Conservation (phyloP, 257 asterid genomes). For the Nicotiana benthamiana region DNA sequence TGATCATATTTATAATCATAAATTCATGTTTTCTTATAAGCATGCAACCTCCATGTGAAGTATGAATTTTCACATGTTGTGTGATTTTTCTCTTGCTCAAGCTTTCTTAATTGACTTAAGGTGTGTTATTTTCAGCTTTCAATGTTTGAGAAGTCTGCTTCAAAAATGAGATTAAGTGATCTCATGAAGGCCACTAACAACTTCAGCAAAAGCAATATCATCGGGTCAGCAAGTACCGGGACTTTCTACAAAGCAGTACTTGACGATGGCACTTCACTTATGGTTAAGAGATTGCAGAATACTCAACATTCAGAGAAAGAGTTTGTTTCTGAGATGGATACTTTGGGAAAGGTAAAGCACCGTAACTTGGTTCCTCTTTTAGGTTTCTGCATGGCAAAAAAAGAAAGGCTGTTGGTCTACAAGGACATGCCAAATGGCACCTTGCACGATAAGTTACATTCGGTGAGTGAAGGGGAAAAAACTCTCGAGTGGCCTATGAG, state of each 20-base stretch:
- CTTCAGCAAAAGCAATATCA: slow-evolving; percentile 56
- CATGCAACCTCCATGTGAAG: background rate
- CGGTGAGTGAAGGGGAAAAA: slow-evolving; percentile 17
- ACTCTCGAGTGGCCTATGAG: slow-evolving; percentile 52
- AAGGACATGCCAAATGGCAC: slow-evolving; percentile 55
- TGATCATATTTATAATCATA: background rate
- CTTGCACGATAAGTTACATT: slow-evolving; percentile 51
- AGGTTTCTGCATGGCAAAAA: slow-evolving; percentile 52
- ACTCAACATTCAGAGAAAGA: slow-evolving; percentile 65
- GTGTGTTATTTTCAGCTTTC: slow-evolving; percentile 41
- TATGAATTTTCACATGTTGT: background rate
- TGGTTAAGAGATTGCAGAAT: slow-evolving; percentile 59
- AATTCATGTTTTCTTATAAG: background rate
- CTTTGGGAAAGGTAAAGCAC: slow-evolving; percentile 51
- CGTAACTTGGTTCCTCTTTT: slow-evolving; percentile 59
- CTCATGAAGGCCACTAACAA: slow-evolving; percentile 66
- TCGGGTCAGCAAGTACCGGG: slow-evolving; percentile 63
- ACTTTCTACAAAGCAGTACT: slow-evolving; percentile 55
- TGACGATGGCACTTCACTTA: slow-evolving; percentile 50
- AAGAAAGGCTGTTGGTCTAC: slow-evolving; percentile 54
- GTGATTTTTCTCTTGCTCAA: slow-evolving; percentile 1
- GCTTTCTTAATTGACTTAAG: background rate
- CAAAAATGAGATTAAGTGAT: slow-evolving; percentile 57
- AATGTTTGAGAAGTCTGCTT: slow-evolving; percentile 52
- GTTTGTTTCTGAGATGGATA: slow-evolving; percentile 48